Percentiles rank a stretch among this genome's conserved stretches.
These are phyloP conservation scores for Alloteropsis semialata DNA, from an alignment of 176 grass and related monocot species.

Conservation along the genomic window DNA sequence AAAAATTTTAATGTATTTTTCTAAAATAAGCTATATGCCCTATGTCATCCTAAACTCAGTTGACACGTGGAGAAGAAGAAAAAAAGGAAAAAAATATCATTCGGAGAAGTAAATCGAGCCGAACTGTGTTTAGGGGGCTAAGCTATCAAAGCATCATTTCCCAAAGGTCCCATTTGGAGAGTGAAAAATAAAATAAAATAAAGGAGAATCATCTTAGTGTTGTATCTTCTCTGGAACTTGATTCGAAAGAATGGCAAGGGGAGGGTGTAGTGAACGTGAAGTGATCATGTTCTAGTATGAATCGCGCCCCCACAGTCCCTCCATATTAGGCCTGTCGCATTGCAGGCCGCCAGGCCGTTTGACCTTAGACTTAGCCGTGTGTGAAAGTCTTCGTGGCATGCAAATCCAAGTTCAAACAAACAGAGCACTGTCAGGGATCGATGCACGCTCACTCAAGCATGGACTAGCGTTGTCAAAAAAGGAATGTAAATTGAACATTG, in stretches of 20 bases:
- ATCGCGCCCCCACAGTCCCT: background rate
- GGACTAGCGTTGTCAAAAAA: constrained; percentile 36
- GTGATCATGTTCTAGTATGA: background rate
- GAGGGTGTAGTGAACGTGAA: background rate
- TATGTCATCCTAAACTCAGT: no score
- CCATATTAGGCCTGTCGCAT: background rate
- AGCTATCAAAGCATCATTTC: no score
- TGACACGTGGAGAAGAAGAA: no score
- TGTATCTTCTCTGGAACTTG: background rate
- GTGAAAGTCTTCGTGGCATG: background rate
- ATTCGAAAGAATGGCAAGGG: background rate
- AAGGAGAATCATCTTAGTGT: background rate
- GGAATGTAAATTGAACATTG: constrained; percentile 24
- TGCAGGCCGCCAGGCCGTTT: constrained; percentile 2
- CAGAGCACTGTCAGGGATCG: background rate
- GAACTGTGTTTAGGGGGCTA: no score
- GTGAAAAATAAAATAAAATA: background rate
- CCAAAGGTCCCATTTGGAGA: background rate
- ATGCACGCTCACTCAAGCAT: background rate
- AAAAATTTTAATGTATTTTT: no score
- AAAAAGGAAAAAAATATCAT: no score
- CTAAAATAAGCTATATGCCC: no score
- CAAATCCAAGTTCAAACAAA: background rate
- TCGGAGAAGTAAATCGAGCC: no score
- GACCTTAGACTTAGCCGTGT: background rate